These are phyloP conservation scores for Mycena galericulata DNA, from an alignment of 768 basidiomycete species.

Conservation along the genomic window DNA sequence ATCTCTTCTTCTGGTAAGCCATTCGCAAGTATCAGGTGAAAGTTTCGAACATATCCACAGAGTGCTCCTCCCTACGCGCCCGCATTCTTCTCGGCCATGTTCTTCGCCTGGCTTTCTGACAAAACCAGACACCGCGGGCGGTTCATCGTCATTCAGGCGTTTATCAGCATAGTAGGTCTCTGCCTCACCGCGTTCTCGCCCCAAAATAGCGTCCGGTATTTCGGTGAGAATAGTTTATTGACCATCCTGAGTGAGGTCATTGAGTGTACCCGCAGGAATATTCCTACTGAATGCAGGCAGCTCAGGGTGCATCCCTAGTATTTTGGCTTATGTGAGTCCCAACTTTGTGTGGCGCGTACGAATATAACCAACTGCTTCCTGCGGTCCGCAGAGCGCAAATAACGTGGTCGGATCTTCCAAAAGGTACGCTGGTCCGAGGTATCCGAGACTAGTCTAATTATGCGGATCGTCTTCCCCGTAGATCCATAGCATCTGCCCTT, in stretches of 20 bases:
- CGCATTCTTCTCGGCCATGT: slow-evolving; percentile 50
- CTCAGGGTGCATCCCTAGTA: slow-evolving; percentile 56
- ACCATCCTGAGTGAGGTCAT: background rate
- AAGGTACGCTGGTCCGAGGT: slow-evolving; percentile 36
- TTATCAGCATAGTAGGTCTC: slow-evolving; percentile 54
- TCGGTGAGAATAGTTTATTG: slow-evolving; percentile 45
- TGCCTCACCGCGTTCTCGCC: slow-evolving; percentile 53
- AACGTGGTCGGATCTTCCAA: slow-evolving; percentile 64
- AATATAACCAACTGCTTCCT: background rate
- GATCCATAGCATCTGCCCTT: slow-evolving; percentile 49
- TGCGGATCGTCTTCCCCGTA: background rate
- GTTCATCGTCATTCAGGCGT: slow-evolving; percentile 53
- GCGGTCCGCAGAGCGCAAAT: slow-evolving; percentile 44
- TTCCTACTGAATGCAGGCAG: slow-evolving; percentile 59
- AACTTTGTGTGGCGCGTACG: background rate
- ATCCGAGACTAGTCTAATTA: background rate
- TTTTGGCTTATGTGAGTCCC: slow-evolving; percentile 55
- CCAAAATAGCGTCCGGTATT: slow-evolving; percentile 53
- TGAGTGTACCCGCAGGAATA: slow-evolving; percentile 45
- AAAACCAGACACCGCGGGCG: slow-evolving; percentile 55
- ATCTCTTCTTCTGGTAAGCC: slow-evolving; percentile 56
- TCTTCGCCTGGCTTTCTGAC: slow-evolving; percentile 62
- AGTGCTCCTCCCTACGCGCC: slow-evolving; percentile 61
- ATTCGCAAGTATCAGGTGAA: background rate
- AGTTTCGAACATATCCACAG: slow-evolving; percentile 38